Evolutionary conservation across 495 filamentous ascomycete genomes (phyloP), one percentile per base, ranked within the genome.

Genomic region (Penicillium riverlandense): DNA sequence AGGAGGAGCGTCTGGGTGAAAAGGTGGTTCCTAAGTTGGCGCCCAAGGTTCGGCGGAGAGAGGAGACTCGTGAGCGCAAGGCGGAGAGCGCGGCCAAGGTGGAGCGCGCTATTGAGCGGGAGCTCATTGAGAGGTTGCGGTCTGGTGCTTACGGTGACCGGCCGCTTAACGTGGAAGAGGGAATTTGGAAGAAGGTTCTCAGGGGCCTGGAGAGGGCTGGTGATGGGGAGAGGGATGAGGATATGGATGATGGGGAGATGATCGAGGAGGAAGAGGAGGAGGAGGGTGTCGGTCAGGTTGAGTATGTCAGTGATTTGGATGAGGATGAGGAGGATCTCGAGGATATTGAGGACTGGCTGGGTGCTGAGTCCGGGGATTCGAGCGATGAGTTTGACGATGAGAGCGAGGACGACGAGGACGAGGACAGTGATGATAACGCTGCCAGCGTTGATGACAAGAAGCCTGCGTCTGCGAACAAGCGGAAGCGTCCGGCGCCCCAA

Each of bases 141-240:
- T 90, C 86, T 61, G 92, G 92, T 33, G 91, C 91, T 1, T 98
- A 97, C 71, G 94, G 92, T 35, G 90, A 96, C 58, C 78, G 85
- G 59, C 92, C 94, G 34, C 65, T 98, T 46, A 98, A 98, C 69
- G 88, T 92, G 11, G 90, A 92, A 59, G 87, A 94, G 63, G 73
- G 72, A 11, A 89, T 98, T 49, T 98, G 92, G 92, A 95, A 96
- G 83, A 92, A 88, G 78, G 94, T 98, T 22, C 75, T 98, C 37
- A 82, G 83, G 36, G 90, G 90, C 2, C 69, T 97, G 60, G 94
- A 97, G 76, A 76, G 82, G 44, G 78, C 81, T 52, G 90, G 90
- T 16, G 87, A 92, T 59, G 92, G 84, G 37, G 74, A 73, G 53
- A 74, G 89, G 50, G 92, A 97, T 66, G 80, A 86, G 69, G 91